Conservation (phyloP, 2,329 filamentous ascomycete genomes). For the Colletotrichum plurivorum region DNA sequence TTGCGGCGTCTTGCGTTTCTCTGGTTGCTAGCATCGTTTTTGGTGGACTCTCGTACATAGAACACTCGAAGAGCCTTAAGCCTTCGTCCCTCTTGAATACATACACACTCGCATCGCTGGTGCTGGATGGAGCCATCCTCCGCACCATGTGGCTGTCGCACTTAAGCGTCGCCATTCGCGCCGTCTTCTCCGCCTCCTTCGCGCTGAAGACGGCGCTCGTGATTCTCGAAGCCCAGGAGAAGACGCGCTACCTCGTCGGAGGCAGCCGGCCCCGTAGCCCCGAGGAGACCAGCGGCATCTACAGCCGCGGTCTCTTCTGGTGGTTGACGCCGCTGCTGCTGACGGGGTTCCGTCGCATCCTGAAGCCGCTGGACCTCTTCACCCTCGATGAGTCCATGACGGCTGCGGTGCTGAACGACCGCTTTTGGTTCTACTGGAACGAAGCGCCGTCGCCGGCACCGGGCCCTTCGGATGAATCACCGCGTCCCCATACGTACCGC, state of each 20-base stretch:
- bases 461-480: neutral
- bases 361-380: slow-evolving; percentile 52
- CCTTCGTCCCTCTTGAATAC: slow-evolving; percentile 51
- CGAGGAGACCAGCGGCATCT: slow-evolving; percentile 53
- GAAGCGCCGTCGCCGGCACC: slow-evolving; percentile 42
- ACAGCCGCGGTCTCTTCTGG: slow-evolving; percentile 54
- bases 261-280: slow-evolving; percentile 50
- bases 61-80: slow-evolving; percentile 52
- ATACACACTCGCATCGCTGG: slow-evolving; percentile 50
- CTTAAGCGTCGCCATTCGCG: slow-evolving; percentile 45
- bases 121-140: slow-evolving; percentile 52
- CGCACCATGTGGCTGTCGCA: slow-evolving; percentile 52
- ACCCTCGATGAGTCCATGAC: slow-evolving; percentile 49
- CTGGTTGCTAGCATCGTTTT: slow-evolving; percentile 50
- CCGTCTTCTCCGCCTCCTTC: slow-evolving; percentile 53
- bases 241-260: slow-evolving; percentile 50
- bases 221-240: slow-evolving; percentile 56
- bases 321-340: slow-evolving; percentile 53
- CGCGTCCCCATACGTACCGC: slow-evolving; percentile 37
- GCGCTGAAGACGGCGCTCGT: slow-evolving; percentile 53
- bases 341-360: slow-evolving; percentile 50
- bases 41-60: slow-evolving; percentile 52
- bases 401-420: slow-evolving; percentile 46
- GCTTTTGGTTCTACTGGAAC: slow-evolving; percentile 50
- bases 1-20: slow-evolving; percentile 51